Percentiles rank a stretch among this genome's conserved stretches.
Conservation (phyloP, 2,329 filamentous ascomycete species). For the Pseudogymnoascus sp. region DNA sequence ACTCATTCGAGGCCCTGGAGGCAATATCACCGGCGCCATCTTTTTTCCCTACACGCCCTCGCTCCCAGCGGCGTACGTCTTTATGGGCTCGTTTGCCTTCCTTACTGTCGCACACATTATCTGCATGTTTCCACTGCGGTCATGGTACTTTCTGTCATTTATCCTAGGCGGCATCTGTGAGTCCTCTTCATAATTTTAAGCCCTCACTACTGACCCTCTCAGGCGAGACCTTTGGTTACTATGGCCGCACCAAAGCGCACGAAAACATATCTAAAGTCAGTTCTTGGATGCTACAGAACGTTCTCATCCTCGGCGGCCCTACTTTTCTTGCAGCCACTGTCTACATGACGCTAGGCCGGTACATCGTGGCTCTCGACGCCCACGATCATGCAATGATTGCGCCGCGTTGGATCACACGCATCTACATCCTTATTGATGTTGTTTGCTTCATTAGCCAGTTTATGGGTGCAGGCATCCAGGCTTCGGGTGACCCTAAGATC, state of each 20-base stretch:
- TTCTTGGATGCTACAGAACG: slow-evolving; percentile 33
- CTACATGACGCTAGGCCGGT: slow-evolving; percentile 39
- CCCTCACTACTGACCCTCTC: not conserved
- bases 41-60: slow-evolving; percentile 13
- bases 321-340: slow-evolving; percentile 37
- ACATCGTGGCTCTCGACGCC: slow-evolving; percentile 33
- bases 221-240: slow-evolving; percentile 5
- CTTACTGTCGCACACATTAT: slow-evolving; percentile 13
- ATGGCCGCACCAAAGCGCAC: not conserved
- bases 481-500: slow-evolving; percentile 1
- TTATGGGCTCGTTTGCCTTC: slow-evolving; percentile 15
- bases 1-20: not conserved
- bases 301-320: slow-evolving; percentile 36
- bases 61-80: slow-evolving; percentile 15
- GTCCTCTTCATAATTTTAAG: not conserved
- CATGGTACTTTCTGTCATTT: not conserved
- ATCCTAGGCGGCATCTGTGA: not conserved
- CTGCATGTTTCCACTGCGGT: slow-evolving; percentile 14
- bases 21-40: not conserved
- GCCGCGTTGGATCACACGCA: slow-evolving; percentile 38
- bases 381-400: slow-evolving; percentile 36
- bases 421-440: slow-evolving; percentile 44
- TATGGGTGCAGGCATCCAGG: slow-evolving; percentile 8
- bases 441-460: slow-evolving; percentile 38
- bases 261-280: not conserved